A percentile compares a stretch with the other conserved stretches of the same genome.
Conservation (phyloP, 768 basidiomycete species). For the Lyophyllum atratum region DNA sequence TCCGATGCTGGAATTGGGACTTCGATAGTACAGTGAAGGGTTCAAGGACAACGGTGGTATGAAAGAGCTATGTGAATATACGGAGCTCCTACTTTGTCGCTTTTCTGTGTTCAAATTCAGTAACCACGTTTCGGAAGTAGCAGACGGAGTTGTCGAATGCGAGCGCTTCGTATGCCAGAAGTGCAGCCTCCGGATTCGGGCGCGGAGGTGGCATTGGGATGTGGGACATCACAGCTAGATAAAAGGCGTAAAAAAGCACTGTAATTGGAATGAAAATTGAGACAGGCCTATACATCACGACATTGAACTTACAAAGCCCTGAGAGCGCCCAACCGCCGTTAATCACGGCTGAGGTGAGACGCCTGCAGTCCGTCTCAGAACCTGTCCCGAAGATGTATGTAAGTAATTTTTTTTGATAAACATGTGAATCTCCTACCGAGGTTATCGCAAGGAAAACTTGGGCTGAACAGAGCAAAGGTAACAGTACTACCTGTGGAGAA, state of each 20-base stretch:
- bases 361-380: conserved; percentile 29
- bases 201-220: conserved; percentile 25
- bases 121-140: conserved; percentile 9
- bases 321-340: conserved; percentile 33
- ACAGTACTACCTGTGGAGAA: conserved; percentile 30
- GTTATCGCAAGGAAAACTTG: conserved; percentile 36
- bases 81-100: neutral
- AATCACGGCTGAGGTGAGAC: conserved; percentile 27
- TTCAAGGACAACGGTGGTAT: conserved; percentile 3
- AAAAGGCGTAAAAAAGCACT: conserved; percentile 32
- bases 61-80: conserved; percentile 2
- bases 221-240: conserved; percentile 29
- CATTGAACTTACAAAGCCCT: conserved; percentile 32
- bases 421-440: conserved; percentile 23
- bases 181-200: conserved; percentile 24
- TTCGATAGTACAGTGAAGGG: neutral
- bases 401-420: neutral
- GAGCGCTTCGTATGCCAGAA: conserved; percentile 13
- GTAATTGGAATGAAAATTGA: neutral
- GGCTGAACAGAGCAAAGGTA: conserved; percentile 28
- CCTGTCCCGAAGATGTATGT: conserved; percentile 16
- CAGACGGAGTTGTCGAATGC: conserved; percentile 1
- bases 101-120: neutral
- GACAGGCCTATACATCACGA: neutral
- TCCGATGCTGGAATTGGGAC: neutral